Conservation (phyloP, 140 eudicot genomes). For the Bidens hawaiensis region DNA sequence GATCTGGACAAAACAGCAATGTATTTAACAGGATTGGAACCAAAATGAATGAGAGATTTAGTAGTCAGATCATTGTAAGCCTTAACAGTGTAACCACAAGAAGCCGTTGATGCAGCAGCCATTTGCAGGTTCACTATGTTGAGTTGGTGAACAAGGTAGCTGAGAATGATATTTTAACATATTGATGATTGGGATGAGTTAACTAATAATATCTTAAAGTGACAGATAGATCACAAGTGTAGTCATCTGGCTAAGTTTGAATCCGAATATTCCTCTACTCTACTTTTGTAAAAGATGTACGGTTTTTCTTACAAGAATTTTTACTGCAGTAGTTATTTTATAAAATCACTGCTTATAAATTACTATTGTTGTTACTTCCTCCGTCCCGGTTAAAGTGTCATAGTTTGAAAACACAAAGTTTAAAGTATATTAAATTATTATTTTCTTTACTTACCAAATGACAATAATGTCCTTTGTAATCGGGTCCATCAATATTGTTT, state of each 20-base stretch:
- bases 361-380: too few species aligned
- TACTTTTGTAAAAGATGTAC: too few species aligned
- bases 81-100: slow-evolving; percentile 37
- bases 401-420: too few species aligned
- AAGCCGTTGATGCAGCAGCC: slow-evolving; percentile 79
- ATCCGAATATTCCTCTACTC: neutral
- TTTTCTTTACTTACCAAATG: too few species aligned
- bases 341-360: too few species aligned
- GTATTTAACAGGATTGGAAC: slow-evolving; percentile 29
- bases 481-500: too few species aligned
- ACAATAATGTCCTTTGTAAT: too few species aligned
- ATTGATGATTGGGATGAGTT: slow-evolving; percentile 10
- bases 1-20: slow-evolving; percentile 29
- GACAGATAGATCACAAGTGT: neutral
- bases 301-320: neutral
- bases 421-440: too few species aligned
- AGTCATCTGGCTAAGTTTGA: too few species aligned
- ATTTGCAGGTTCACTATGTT: slow-evolving; percentile 22
- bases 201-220: slow-evolving; percentile 1
- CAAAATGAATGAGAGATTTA: slow-evolving; percentile 34
- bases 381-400: too few species aligned
- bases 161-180: too few species aligned
- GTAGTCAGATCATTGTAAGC: slow-evolving; percentile 26
- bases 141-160: slow-evolving; percentile 25
- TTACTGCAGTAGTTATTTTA: too few species aligned